Conservation (phyloP, 2,329 filamentous ascomycete species). For the Epichloe uncinata region DNA sequence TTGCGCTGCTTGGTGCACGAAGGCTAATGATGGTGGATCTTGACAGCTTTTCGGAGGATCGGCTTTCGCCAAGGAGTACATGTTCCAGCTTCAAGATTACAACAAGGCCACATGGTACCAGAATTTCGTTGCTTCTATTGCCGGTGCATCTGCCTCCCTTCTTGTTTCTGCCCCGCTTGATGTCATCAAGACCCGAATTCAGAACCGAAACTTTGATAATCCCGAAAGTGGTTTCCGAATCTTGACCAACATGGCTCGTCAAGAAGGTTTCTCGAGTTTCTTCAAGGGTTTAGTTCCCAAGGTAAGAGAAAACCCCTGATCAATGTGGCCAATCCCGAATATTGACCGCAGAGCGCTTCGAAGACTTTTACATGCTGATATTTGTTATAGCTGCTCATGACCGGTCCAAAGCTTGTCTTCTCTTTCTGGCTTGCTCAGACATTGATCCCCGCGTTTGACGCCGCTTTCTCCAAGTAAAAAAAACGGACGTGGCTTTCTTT, state of each 20-base stretch:
- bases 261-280: constrained; percentile 77
- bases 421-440: constrained; percentile 99
- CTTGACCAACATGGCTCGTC: constrained; percentile 79
- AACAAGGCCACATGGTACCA: constrained; percentile 89
- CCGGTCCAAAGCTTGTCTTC: constrained; percentile 95
- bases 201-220: constrained; percentile 98
- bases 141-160: constrained; percentile 87
- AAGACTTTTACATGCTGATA: constrained; percentile 7
- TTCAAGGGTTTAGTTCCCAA: constrained; percentile 98
- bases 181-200: constrained; percentile 96
- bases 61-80: constrained; percentile 92
- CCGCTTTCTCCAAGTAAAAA: constrained; percentile 19
- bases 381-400: constrained; percentile 68
- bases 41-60: constrained; percentile 91
- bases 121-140: constrained; percentile 95
- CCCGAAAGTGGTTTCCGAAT: constrained; percentile 90
- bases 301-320: constrained; percentile 23
- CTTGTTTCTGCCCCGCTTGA: constrained; percentile 92
- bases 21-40: neutral
- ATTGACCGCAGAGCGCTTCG: neutral
- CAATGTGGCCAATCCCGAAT: neutral
- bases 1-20: neutral
- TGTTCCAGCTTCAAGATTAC: constrained; percentile 84
- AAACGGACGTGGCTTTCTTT: neutral
- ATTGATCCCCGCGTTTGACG: constrained; percentile 81